Base-by-base conservation (phyloP, 441 rosid genomes). In the Corymbia calophylla region DNA sequence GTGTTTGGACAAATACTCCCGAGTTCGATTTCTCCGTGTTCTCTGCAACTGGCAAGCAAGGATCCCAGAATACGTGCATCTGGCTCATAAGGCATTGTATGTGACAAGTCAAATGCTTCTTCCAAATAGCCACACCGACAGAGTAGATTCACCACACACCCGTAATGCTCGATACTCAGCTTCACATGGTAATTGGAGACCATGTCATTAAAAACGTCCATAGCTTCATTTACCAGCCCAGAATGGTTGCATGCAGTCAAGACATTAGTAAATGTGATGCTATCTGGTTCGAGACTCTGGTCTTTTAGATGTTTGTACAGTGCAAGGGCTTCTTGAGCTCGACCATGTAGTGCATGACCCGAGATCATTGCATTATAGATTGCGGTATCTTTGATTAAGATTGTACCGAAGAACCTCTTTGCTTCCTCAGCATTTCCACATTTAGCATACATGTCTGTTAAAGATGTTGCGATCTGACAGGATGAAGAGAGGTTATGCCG, bases 401-500 rank as follows among this genome's bases (percentile, higher is more conserved):
- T 88, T 68, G 88, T 89, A 87, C 91, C 87, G 56, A 94, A 94
- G 44, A 92, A 93, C 89, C n/a, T 87, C 88, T 89, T 90, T 85
- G 95, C 95, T 90, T 89, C 90, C 90, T 91, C 90, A 84, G 91
- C 86, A 32, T 90, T 89, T 91, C 97, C 97, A 92, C 94, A 93
- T 92, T 94, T 95, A 86, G 95, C 93, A 90, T 94, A 95, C 97
- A 96, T 93, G 91, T 95, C 96, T 81, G 93, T 91, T 89, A 95
- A 90, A 53, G 96, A 93, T 82, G 95, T 95, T 84, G 92, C 92
- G 68, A 92, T 47, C 32, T 91, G 89, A 90, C 89, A 87, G 16
- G 80, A 89, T 73, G 91, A 89, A 87, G 84, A 89, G 73, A 90
- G 92, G 39, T 88, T 92, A 87, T 91, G 94, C 93, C 96, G 94